phyloP scores from a whole-genome alignment of 495 filamentous ascomycete species.

The Hypoxylon subgilvum region DNA sequence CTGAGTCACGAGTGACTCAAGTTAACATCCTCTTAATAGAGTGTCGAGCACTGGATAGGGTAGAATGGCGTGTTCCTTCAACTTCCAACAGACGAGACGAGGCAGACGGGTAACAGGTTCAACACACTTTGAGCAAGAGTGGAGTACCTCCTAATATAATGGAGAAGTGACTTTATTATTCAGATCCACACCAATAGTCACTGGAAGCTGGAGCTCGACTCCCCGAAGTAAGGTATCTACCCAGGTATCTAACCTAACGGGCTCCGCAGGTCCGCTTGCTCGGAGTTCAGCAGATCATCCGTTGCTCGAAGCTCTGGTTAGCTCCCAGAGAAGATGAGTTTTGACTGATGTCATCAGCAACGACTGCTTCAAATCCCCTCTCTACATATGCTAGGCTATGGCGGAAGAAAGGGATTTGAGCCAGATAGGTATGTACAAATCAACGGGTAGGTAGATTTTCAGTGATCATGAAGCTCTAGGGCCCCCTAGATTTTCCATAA shows the following conservation, averaged over 20 bases:
- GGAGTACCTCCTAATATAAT: too few species aligned
- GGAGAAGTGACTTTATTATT: too few species aligned
- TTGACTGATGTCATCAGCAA: constrained; percentile 13
- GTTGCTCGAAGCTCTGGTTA: constrained; percentile 15
- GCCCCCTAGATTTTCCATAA: constrained; percentile 9
- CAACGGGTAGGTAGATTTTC: background rate
- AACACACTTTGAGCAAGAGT: constrained; percentile 23
- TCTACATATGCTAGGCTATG: constrained; percentile 7
- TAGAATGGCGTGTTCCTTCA: too few species aligned
- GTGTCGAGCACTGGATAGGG: too few species aligned
- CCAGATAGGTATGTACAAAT: background rate
- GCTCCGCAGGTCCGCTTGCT: constrained; percentile 10
- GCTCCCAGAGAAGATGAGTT: constrained; percentile 14
- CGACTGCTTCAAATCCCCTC: constrained; percentile 2
- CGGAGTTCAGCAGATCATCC: constrained; percentile 35
- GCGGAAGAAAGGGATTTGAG: constrained; percentile 4
- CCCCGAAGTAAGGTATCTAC: too few species aligned
- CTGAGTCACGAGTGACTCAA: too few species aligned
- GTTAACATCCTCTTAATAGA: too few species aligned
- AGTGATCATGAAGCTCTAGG: constrained; percentile 1
- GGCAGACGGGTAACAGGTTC: constrained; percentile 28
- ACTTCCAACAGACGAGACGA: constrained; percentile 20
- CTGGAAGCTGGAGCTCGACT: too few species aligned
- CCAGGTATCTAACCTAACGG: too few species aligned
- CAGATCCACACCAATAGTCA: constrained; percentile 17